A percentile compares a stretch with the other conserved stretches of the same genome.
These are phyloP conservation scores for Helicostylum pulchrum DNA, from an alignment of 192 early-diverging fungal species.

Conservation along the genomic window DNA sequence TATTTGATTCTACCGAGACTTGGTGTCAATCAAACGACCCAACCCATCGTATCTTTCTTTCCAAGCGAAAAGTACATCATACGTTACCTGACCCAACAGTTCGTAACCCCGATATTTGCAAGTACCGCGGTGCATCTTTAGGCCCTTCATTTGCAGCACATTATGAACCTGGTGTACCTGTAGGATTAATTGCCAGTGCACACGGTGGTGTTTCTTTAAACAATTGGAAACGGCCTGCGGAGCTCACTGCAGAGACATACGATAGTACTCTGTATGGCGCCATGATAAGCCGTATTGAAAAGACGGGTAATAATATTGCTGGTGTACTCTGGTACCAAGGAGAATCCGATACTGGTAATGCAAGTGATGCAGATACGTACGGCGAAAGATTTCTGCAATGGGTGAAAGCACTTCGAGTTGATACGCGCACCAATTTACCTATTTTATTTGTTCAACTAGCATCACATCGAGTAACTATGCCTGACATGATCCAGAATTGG, in stretches of 20 bases:
- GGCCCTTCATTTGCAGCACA: constrained; percentile 20
- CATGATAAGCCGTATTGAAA: constrained; percentile 18
- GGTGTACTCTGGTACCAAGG: constrained; percentile 40
- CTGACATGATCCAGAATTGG: constrained; percentile 8
- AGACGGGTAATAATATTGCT: constrained; percentile 6
- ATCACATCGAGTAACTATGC: not conserved
- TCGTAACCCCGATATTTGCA: constrained; percentile 14
- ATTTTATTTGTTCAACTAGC: constrained; percentile 27
- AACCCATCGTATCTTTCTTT: constrained; percentile 17
- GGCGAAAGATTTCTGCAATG: not conserved
- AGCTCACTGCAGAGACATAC: not conserved
- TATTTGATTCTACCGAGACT: constrained; percentile 27
- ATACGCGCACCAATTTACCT: constrained; percentile 11
- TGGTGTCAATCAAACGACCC: constrained; percentile 29
- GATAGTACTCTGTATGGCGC: constrained; percentile 27
- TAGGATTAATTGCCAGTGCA: constrained; percentile 35
- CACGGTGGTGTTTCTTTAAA: constrained; percentile 30
- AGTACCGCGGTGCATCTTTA: constrained; percentile 20
- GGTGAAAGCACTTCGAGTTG: constrained; percentile 1
- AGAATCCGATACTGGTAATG: constrained; percentile 26
- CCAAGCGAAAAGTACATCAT: constrained; percentile 24
- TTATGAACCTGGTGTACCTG: constrained; percentile 19
- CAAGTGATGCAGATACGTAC: not conserved
- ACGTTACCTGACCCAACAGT: constrained; percentile 33
- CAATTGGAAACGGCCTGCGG: constrained; percentile 20